Percentiles rank a stretch among this genome's conserved stretches.
Evolutionary conservation across 2,329 filamentous ascomycete genomes (phyloP).

Genomic region (Sarocladium oryzae): DNA sequence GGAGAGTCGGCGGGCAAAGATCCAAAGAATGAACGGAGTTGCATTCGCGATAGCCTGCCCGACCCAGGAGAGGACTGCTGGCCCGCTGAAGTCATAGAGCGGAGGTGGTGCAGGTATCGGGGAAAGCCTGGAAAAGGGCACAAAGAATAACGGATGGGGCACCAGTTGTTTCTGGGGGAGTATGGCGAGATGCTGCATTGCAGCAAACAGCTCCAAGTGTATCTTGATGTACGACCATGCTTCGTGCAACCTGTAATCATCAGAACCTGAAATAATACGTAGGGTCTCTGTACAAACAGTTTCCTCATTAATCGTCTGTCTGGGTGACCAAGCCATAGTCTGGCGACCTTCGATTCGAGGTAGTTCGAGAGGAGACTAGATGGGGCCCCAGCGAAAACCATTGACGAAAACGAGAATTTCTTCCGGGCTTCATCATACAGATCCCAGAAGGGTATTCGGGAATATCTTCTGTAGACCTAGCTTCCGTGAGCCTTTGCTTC

Average conservation of each 20-base stretch:
- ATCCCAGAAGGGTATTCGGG: conserved; percentile 41
- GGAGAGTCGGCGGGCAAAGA: conserved; percentile 33
- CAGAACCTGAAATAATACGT: background rate
- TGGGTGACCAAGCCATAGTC: conserved; percentile 17
- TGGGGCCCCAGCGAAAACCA: conserved; percentile 28
- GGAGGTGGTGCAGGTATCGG: conserved; percentile 42
- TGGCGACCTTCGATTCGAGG: conserved; percentile 20
- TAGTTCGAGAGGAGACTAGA: conserved; percentile 22
- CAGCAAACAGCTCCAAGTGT: conserved; percentile 46
- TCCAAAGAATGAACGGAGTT: conserved; percentile 41
- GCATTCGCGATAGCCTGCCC: conserved; percentile 34
- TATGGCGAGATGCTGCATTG: conserved; percentile 45
- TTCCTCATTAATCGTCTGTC: background rate
- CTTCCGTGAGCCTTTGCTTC: conserved; percentile 11
- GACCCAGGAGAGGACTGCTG: conserved; percentile 37
- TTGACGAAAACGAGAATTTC: conserved; percentile 23
- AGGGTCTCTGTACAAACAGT: background rate
- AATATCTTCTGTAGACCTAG: conserved; percentile 46
- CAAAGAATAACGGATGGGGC: conserved; percentile 42
- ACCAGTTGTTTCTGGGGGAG: conserved; percentile 34
- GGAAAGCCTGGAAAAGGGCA: conserved; percentile 47
- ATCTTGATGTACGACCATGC: conserved; percentile 36
- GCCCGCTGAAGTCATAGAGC: conserved; percentile 28
- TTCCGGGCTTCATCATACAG: conserved; percentile 25
- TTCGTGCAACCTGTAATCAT: conserved; percentile 21